These are phyloP conservation scores for Chaetomiaceae sp. DNA, from an alignment of 2,329 filamentous ascomycete species.

Conservation along the genomic window DNA sequence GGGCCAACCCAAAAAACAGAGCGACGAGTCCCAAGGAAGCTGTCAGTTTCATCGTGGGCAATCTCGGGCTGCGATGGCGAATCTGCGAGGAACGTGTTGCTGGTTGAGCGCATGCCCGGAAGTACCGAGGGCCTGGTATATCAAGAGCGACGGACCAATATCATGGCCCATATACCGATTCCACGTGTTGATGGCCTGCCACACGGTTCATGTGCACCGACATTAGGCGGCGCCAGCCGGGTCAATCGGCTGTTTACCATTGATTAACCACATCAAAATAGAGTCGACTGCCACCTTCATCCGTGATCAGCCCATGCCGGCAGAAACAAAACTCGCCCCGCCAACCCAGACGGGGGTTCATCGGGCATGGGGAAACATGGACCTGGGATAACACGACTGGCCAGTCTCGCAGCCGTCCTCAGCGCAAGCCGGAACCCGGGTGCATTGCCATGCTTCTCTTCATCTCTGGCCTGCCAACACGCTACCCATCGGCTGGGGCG, in stretches of 20 bases:
- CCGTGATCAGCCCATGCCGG: conserved; percentile 1
- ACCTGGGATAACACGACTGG: too few relatives aligned
- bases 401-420: too few relatives aligned
- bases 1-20: conserved; percentile 23
- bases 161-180: conserved; percentile 4
- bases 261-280: conserved; percentile 9
- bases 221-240: conserved; percentile 6
- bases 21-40: conserved; percentile 21
- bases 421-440: conserved; percentile 25
- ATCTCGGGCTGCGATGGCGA: too few relatives aligned
- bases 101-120: background rate
- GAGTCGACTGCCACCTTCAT: background rate
- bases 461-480: too few relatives aligned
- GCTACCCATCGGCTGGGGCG: too few relatives aligned
- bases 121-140: conserved; percentile 8
- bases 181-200: conserved; percentile 7
- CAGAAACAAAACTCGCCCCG: background rate
- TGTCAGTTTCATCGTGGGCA: conserved; percentile 9
- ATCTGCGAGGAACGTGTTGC: background rate
- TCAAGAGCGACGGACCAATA: background rate
- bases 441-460: background rate
- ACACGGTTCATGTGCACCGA: background rate
- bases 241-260: conserved; percentile 14
- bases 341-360: background rate
- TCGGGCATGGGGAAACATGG: too few relatives aligned